phyloP scores from a whole-genome alignment of 1,284 basidiomycete species.

The Moesziomyces sp. region DNA sequence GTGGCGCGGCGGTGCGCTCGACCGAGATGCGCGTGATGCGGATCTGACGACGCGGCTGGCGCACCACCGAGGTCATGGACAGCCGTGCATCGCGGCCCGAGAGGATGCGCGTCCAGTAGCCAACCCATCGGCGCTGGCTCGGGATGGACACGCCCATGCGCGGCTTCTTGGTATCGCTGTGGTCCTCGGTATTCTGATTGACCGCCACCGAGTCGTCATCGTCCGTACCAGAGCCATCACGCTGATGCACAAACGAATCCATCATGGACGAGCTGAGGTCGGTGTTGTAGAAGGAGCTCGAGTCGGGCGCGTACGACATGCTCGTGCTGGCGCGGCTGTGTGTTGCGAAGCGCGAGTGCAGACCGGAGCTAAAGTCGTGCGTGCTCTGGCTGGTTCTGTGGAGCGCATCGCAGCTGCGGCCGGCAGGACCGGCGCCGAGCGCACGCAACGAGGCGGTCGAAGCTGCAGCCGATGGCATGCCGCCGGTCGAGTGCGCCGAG shows the following conservation, averaged over 20 bases:
- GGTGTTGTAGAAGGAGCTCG: not conserved
- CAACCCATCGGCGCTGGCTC: constrained; percentile 52
- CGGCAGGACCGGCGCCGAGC: constrained; percentile 32
- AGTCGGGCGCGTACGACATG: constrained; percentile 7
- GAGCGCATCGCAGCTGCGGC: constrained; percentile 41
- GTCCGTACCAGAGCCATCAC: not conserved
- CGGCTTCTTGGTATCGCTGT: constrained; percentile 26
- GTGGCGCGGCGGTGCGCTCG: constrained; percentile 14
- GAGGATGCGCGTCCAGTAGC: constrained; percentile 58
- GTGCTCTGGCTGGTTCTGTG: constrained; percentile 12
- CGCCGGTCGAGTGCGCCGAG: constrained; percentile 35
- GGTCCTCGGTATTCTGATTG: constrained; percentile 44
- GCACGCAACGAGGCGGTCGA: constrained; percentile 25
- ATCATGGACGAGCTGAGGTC: constrained; percentile 2
- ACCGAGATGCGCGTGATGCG: constrained; percentile 49
- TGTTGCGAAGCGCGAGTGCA: constrained; percentile 16
- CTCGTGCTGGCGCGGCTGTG: constrained; percentile 22
- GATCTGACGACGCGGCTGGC: constrained; percentile 39
- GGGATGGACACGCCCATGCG: constrained; percentile 57
- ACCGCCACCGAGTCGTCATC: constrained; percentile 26
- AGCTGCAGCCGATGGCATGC: constrained; percentile 24
- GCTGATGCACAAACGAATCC: not conserved
- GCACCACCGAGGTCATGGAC: constrained; percentile 20
- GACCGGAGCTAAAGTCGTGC: constrained; percentile 13
- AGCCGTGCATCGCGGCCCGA: constrained; percentile 45